Base-by-base conservation (phyloP, 371 early-diverging fungal species). In the Fennellomyces sp. region DNA sequence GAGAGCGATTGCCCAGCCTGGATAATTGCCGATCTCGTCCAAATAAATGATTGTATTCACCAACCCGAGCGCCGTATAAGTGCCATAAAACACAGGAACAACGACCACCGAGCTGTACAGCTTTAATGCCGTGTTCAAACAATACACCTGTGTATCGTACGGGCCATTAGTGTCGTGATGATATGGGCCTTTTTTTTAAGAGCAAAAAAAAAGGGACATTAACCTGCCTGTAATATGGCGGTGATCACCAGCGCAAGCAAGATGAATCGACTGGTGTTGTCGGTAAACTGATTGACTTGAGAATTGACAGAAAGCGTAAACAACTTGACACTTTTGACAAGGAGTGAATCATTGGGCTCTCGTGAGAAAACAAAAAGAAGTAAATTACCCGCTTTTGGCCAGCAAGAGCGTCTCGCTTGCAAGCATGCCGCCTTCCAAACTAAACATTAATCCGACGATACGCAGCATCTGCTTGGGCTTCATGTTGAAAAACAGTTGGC, bases 11-110 rank as follows among this genome's bases (percentile, higher is more conserved):
- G 82, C 85, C 87, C 87, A 88, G 5, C 80, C 72, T 21, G 85
- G 82, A 56, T 84, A 88, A 28, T 73, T 68, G 31, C 75, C 75
- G 50, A 87, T 67, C 35, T 84, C 81, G 49, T 87, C 70, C 2
- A 87, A 67, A 61, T 88, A 89, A 30, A 89, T 82, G 53, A 83
- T 83, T 3, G 88, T 81, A 60, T 89, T 89, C 38, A 87, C 75
- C 12, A 89, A 64, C 4, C 87, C 85, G 26, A 89, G 68, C 0
- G 86, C 82, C 6, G 87, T 86, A 57, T 88, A 89, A 19, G 83
- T 83, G 35, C 87, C 87, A 60, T 85, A 88, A 56, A 89, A 89
- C 0, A 85, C 81, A n/a, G 90, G 90, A 0, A 88, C 88, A 2
- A 88, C 88, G 21, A 88, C 78, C 0, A 89, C 90, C 5, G 87